Base-by-base conservation (phyloP, 1,284 basidiomycete genomes). In the Violaceomyces palustris region DNA sequence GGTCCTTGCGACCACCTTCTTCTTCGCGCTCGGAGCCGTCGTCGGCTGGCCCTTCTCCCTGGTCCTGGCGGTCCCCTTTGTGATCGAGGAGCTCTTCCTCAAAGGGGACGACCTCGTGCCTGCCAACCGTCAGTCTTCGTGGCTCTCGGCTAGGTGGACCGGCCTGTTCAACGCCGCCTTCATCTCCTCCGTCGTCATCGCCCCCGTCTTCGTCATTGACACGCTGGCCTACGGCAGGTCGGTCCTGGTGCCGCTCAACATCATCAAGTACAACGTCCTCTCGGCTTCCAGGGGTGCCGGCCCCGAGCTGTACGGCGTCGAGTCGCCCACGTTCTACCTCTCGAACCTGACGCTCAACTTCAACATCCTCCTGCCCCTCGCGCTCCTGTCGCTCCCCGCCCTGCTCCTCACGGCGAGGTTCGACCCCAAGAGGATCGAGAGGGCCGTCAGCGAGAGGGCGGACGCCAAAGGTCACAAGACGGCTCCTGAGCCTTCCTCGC, bases 31-130 rank as follows among this genome's bases (percentile, higher is more conserved):
- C 3, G 92, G 89, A 3, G 88, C 85, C 2, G 82, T 98, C 36
- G 79, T 93, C 26, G 94, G 93, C 14, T 98, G 94, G 94, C 94
- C 94, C 1, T 99, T 97, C 72, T 81, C 87, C 9, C 79, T 91
- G 3, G 83, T 88, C 0, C 78, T 97, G 4, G 82, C 88, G 0
- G 73, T 93, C 11, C 94, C 94, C 0, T 94, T 93, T 64, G 83
- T 94, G 3, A 71, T 89, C 44, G 94, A 98, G 72, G 89, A 97
- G 73, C 77, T 97, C 14, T 85, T 91, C 67, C 67, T 94, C 11
- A 80, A 78, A 35, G 85, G 86, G 11, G 82, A 80, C 6, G 56
- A 61, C 47, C 28, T 48, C 35, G 39, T 62, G 21, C 45, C 51
- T 21, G 45, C 35, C 29, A 34, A 32, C 27, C 27, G 35, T 14